Percentiles rank a stretch among this genome's conserved stretches.
These are phyloP conservation scores for Plenodomus tracheiphilus DNA, from an alignment of 2,329 filamentous ascomycete genomes.

Conservation along the genomic window DNA sequence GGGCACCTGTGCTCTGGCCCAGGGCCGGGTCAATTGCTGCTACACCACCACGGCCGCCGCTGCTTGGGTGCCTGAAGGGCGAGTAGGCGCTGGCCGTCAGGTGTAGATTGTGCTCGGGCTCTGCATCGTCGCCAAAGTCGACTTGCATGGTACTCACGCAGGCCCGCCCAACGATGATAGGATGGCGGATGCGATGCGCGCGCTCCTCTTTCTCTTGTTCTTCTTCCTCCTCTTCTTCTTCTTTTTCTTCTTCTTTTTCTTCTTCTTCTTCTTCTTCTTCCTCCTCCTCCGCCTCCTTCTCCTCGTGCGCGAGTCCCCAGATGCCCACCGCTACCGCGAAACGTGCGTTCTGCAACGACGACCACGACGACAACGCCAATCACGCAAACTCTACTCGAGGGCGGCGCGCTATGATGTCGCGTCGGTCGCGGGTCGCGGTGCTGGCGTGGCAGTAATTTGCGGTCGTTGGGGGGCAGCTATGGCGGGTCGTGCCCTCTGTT, in stretches of 20 bases:
- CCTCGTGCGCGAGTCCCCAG: too few species aligned
- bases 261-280: too few species aligned
- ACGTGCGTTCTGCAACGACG: too few species aligned
- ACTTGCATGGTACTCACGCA: slow-evolving; percentile 45
- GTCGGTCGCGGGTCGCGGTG: slow-evolving; percentile 10
- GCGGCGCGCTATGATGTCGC: slow-evolving; percentile 17
- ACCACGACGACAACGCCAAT: too few species aligned
- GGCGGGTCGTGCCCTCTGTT: slow-evolving; percentile 22
- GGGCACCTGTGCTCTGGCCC: slow-evolving; percentile 38
- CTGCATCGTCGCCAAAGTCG: slow-evolving; percentile 40
- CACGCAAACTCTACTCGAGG: too few species aligned
- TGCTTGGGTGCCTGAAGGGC: slow-evolving; percentile 38
- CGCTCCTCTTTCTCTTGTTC: too few species aligned
- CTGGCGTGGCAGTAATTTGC: slow-evolving; percentile 30
- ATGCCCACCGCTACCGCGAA: too few species aligned
- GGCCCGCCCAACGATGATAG: too few species aligned
- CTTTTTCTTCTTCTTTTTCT: too few species aligned
- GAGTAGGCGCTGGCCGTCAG: slow-evolving; percentile 35
- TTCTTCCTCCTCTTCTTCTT: too few species aligned
- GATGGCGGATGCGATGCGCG: too few species aligned
- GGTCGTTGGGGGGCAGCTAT: slow-evolving; percentile 20
- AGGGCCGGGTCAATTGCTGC: slow-evolving; percentile 43
- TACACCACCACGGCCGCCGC: slow-evolving; percentile 19
- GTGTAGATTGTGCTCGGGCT: slow-evolving; percentile 39
- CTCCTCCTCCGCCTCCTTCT: too few species aligned